Evolutionary conservation across 1,139 yeast species (phyloP), one percentile per base, ranked within the genome.

Genomic region (Debaryomyces nepalensis): DNA sequence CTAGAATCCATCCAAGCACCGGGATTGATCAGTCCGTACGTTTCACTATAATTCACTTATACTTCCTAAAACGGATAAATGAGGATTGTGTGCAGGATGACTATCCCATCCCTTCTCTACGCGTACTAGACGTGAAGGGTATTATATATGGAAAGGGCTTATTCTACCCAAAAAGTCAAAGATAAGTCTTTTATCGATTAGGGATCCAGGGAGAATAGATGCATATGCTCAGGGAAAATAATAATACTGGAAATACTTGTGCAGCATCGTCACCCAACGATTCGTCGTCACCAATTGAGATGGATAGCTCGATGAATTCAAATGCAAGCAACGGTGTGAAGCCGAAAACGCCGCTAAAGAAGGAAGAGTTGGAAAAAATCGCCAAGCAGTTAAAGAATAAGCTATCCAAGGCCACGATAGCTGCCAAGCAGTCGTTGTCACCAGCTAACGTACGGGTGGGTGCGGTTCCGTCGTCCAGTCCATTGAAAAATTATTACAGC

Each of bases 301-400:
- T 23, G 24, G 37, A 35, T 21, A 39, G 18, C 10, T 30, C 27
- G 22, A 41, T 31, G 43, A 18, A 27, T 18, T 11, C 35, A 1
- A 34, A 23, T 20, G 33, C 26, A n/a, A 15, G 15, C 11, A 24
- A 12, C 44, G 37, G 29, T 4, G 19, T 3, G 14, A 63, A 61
- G 43, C 64, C 63, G 14, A 68, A 68, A 48, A 67, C 75, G 3
- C 70, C 75, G 8, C 61, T 73, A 51, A 66, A 66, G 47, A 73
- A 72, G 53, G 78, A 73, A 45, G 79, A 73, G 46, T 59, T 73
- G 43, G 79, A 73, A 49, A 65, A 70, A 46, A 73, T 73, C 29
- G 79, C 79, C 47, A 66, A 66, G 44, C 74, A 73, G 52, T 61
- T 73, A 46, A 73, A 73, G 57, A 67, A 64, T 42, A 72, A 71